Evolutionary conservation across 345 rosid species (phyloP), one percentile per base, ranked within the genome.

Genomic region (Eucalyptus tenuipes): DNA sequence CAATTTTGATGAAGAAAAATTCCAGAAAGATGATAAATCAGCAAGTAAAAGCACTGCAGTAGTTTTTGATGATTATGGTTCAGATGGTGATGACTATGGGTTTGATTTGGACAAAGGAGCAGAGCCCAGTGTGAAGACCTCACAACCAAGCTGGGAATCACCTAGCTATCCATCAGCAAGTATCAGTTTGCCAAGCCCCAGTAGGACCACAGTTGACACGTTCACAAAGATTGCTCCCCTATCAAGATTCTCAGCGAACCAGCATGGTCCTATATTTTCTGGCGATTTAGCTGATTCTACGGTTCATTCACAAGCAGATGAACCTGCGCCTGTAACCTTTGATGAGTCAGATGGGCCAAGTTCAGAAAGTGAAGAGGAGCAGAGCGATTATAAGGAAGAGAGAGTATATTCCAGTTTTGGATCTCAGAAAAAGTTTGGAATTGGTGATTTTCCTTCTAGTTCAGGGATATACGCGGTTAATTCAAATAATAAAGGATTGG

Each of bases 21-120:
- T 90, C 88, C 93, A 86, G 88, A 92, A 90, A 85, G 91, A 90
- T 88, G 79, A 89, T 53, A 45, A 89, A 88, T 92, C 92, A 89
- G 59, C 88, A 85, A 90, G 87, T 81, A 92, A 88, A 79, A 91
- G 90, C 92, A 92, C 91, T 89, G 90, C 90, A 66, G 92, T 85
- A 27, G 87, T 92, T 89, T 97, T 95, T 91, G 99, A 96, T 91
- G 95, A 95, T 88, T 94, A 89, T 90, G 95, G 91, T 88, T 97
- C 93, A 81, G 95, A 94, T 89, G 92, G 87, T 86, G 95, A 93
- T 88, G 92, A 88, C 59, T 87, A 87, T 90, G 91, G 91, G 45
- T 92, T 94, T 88, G 93, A 93, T 92, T 79, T 87, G 49, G 91
- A 93, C 85, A 89, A 88, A 87, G 91, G 64, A 85, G 93, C 89